These are phyloP conservation scores for Melampsora americana DNA, from an alignment of 1,284 basidiomycete genomes.

Conservation along the genomic window DNA sequence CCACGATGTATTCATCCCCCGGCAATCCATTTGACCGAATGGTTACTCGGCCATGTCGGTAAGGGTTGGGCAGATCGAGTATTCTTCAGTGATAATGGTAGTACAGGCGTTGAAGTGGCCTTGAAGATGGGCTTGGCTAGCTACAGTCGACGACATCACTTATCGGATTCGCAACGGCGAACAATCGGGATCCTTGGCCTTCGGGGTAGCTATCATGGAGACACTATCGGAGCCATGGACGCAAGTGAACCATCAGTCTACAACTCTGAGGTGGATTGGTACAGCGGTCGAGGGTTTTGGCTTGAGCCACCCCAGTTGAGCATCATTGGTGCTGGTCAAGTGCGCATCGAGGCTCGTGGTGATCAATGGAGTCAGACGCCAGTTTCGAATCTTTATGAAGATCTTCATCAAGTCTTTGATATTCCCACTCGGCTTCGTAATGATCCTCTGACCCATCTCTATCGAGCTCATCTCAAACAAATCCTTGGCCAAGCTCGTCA, in stretches of 20 bases:
- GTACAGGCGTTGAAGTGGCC: constrained; percentile 92
- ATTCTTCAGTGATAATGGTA: constrained; percentile 92
- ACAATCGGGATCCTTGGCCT: constrained; percentile 78
- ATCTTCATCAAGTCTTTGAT: constrained; percentile 69
- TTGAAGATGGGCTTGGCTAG: constrained; percentile 93
- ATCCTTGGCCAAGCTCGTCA: constrained; percentile 50
- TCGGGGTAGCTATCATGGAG: constrained; percentile 93
- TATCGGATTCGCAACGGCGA: constrained; percentile 57
- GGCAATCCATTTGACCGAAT: constrained; percentile 73
- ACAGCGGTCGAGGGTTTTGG: constrained; percentile 87
- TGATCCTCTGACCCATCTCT: constrained; percentile 63
- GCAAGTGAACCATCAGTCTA: constrained; percentile 83
- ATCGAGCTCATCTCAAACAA: constrained; percentile 64
- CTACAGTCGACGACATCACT: constrained; percentile 60
- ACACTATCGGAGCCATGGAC: constrained; percentile 97
- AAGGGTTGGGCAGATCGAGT: constrained; percentile 88
- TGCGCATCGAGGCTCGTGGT: constrained; percentile 61
- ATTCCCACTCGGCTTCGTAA: constrained; percentile 64
- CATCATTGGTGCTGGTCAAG: constrained; percentile 62
- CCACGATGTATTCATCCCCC: constrained; percentile 82
- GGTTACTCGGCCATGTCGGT: constrained; percentile 60
- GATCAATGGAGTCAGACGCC: constrained; percentile 48
- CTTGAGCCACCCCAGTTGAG: constrained; percentile 79
- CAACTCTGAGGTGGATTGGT: constrained; percentile 84
- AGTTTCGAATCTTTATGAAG: constrained; percentile 50